Evolutionary conservation across 768 basidiomycete species (phyloP).

Genomic region (Russula vinacea): DNA sequence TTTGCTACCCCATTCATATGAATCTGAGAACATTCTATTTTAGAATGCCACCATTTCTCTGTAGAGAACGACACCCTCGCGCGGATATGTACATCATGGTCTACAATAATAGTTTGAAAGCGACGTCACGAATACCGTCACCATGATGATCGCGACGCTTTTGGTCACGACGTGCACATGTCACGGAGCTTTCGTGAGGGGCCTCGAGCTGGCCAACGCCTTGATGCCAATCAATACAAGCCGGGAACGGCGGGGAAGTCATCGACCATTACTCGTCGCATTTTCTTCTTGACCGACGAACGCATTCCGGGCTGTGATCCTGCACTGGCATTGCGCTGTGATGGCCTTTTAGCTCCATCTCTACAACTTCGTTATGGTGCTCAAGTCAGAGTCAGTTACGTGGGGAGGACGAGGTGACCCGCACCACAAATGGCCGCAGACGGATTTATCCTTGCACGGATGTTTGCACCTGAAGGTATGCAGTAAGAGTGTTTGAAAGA

Average conservation of each 20-base stretch:
- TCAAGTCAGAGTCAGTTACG: background rate
- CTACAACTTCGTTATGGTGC: constrained; percentile 54
- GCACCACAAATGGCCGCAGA: constrained; percentile 76
- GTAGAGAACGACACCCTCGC: too few species aligned
- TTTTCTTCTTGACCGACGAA: constrained; percentile 5
- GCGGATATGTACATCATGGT: too few species aligned
- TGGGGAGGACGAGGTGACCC: constrained; percentile 8
- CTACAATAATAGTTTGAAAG: too few species aligned
- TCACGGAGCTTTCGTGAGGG: constrained; percentile 26
- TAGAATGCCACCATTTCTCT: too few species aligned
- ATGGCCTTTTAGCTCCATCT: constrained; percentile 60
- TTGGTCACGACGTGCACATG: constrained; percentile 16
- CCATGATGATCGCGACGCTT: constrained; percentile 16
- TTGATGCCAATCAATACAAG: too few species aligned
- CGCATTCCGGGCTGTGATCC: constrained; percentile 14
- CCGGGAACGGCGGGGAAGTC: too few species aligned
- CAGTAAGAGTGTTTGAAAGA: background rate
- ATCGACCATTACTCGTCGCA: background rate
- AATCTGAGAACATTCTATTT: too few species aligned
- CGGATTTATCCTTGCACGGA: constrained; percentile 69
- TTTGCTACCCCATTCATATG: too few species aligned
- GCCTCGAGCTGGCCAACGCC: constrained; percentile 24
- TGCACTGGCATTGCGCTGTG: constrained; percentile 38
- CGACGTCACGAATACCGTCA: constrained; percentile 2
- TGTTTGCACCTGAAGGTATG: constrained; percentile 65